A percentile compares a stretch with the other conserved stretches of the same genome.
These are phyloP conservation scores for Psilocybe azurescens DNA, from an alignment of 768 basidiomycete species.

Conservation along the genomic window DNA sequence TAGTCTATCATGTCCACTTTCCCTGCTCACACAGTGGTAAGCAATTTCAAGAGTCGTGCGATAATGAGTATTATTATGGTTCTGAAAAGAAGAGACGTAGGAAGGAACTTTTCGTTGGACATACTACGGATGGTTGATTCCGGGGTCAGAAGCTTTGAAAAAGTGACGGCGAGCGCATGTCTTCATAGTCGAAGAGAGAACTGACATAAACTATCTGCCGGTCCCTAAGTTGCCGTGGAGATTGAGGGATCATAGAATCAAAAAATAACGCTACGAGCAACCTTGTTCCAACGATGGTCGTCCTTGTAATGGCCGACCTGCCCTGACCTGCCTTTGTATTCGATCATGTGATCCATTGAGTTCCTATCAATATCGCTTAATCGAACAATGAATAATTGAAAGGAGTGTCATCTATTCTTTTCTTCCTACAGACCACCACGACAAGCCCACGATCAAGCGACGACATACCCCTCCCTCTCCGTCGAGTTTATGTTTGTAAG, in stretches of 20 bases:
- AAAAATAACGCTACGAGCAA: constrained; percentile 6
- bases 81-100: neutral
- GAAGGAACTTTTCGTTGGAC: neutral
- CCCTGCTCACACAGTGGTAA: neutral
- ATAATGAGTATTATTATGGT: neutral
- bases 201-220: neutral
- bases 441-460: neutral
- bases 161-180: neutral
- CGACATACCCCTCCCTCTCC: neutral
- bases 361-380: constrained; percentile 18
- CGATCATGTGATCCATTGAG: constrained; percentile 15
- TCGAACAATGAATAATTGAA: constrained; percentile 35
- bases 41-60: neutral
- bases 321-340: constrained; percentile 18
- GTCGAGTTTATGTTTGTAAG: constrained; percentile 43
- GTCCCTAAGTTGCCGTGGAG: constrained; percentile 21
- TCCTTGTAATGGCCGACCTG: constrained; percentile 11
- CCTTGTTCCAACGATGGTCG: constrained; percentile 33
- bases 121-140: neutral
- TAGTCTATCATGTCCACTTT: neutral
- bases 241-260: constrained; percentile 14
- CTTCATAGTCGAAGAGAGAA: neutral
- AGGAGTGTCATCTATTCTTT: constrained; percentile 12
- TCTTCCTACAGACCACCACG: constrained; percentile 7
- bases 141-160: neutral